A percentile compares a stretch with the other conserved stretches of the same genome.
phyloP scores from a whole-genome alignment of 129 eudicot genomes.

The Lactuca saligna region DNA sequence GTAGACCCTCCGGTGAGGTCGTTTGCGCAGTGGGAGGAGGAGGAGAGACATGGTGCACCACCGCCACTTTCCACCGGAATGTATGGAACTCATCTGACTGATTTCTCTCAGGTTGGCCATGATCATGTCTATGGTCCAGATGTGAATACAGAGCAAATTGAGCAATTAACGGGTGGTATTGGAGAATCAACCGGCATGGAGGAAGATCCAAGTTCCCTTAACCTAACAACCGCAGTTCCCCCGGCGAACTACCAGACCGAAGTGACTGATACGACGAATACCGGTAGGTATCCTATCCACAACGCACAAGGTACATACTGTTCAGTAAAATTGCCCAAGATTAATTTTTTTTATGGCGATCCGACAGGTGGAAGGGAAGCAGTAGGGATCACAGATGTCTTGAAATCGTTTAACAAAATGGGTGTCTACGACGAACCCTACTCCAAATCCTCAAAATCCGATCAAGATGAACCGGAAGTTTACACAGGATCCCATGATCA shows the following conservation, averaged over 20 bases:
- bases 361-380: conserved; percentile 45
- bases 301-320: neutral
- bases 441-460: conserved; percentile 7
- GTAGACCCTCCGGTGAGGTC: conserved; percentile 30
- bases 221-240: neutral
- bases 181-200: conserved; percentile 32
- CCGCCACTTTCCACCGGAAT: conserved; percentile 31
- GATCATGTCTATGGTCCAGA: neutral
- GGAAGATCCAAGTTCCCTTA: conserved; percentile 44
- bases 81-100: conserved; percentile 13
- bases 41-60: conserved; percentile 29
- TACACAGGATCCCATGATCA: conserved; percentile 30
- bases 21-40: conserved; percentile 35
- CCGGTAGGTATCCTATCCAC: conserved; percentile 30
- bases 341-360: neutral
- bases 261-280: conserved; percentile 47
- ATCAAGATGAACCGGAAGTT: conserved; percentile 3
- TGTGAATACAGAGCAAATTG: neutral
- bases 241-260: conserved; percentile 41
- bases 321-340: neutral
- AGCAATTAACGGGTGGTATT: neutral
- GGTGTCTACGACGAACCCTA: conserved; percentile 15
- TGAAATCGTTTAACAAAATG: conserved; percentile 42
- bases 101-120: neutral
- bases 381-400: conserved; percentile 32